Base-by-base conservation (phyloP, 2,329 filamentous ascomycete genomes). In the Claviceps arundinis region DNA sequence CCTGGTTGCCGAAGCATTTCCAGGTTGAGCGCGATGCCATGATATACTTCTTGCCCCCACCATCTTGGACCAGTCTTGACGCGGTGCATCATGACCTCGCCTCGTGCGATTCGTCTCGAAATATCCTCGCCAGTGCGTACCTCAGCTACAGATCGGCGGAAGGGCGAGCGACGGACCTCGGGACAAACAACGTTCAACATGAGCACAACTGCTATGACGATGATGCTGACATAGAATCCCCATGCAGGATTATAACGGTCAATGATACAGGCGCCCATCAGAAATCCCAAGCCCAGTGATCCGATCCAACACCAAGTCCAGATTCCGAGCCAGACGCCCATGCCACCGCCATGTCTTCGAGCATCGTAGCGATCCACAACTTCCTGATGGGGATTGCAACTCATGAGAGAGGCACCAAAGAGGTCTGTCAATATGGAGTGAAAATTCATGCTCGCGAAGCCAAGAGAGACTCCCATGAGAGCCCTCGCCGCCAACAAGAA, bases 281-380 rank as follows among this genome's bases (percentile, higher is more conserved):
- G 68, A 61, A 89, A 90, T 0, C 87, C 86, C 40, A 88, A 62
- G 0, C 81, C 79, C 22, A 89, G 73, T 22, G 84, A 87, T 5
- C 82, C 84, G 59, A 87, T 80, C 65, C 80, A 86, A 62, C 84
- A 87, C 80, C 83, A 90, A 0, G 83, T 82, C 84, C 85, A 89
- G 51, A 86, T 73, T 1, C 84, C 84, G 9, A 89, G 72, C 87
- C 86, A 90, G n/a, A 86, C 70, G 0, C 87, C 87, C 70, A 89
- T 82, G 0, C 87, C 86, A 13, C 86, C 85, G 7, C 87, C 87
- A 60, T 89, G 84, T 42, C 85, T 74, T 51, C 86, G 78, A 17
- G 85, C 77, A 64, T 89, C 86, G 58, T 78, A 79, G 13, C 75
- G 68, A 53, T 83, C 76, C 1, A 85, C 81, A 19, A 85, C 68